A percentile compares a stretch with the other conserved stretches of the same genome.
Evolutionary conservation across 73 alveolate genomes (phyloP).

Genomic region (Paramecium sexaurelia): DNA sequence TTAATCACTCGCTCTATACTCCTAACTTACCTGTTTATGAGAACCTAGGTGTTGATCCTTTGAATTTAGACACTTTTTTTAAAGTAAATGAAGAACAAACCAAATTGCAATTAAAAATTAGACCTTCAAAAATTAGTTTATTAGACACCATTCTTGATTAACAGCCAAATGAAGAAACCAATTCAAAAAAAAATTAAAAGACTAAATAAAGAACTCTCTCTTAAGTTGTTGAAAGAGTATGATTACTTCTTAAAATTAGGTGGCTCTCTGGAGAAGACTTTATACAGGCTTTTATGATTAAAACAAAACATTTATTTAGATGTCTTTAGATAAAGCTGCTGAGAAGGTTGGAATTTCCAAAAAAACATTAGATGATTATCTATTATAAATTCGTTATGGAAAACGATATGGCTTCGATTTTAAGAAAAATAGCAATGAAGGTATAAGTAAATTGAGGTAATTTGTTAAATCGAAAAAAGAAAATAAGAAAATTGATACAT

Average conservation of each 20-base stretch:
- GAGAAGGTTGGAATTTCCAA: constrained; percentile 84
- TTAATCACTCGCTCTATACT: background rate
- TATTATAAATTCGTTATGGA: constrained; percentile 67
- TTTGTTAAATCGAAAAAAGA: constrained; percentile 32
- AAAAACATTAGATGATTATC: constrained; percentile 92
- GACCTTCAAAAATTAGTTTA: constrained; percentile 1
- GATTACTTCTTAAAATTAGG: constrained; percentile 50
- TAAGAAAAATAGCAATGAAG: background rate
- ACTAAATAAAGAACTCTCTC: constrained; percentile 25
- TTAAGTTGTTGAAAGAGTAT: constrained; percentile 55
- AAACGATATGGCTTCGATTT: constrained; percentile 56
- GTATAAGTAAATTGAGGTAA: constrained; percentile 36
- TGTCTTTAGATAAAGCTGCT: constrained; percentile 95
- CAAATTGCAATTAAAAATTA: background rate
- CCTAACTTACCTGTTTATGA: background rate
- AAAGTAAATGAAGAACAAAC: background rate
- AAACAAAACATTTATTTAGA: constrained; percentile 73
- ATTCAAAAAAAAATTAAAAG: background rate
- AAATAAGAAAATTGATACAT: constrained; percentile 17
- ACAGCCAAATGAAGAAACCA: constrained; percentile 19
- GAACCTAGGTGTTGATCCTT: constrained; percentile 15
- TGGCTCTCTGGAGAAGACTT: constrained; percentile 95
- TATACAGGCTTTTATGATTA: constrained; percentile 92
- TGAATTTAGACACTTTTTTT: background rate
- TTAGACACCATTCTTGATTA: background rate